Conservation (phyloP, 2,329 filamentous ascomycete species). For the Pseudogymnoascus sp. region DNA sequence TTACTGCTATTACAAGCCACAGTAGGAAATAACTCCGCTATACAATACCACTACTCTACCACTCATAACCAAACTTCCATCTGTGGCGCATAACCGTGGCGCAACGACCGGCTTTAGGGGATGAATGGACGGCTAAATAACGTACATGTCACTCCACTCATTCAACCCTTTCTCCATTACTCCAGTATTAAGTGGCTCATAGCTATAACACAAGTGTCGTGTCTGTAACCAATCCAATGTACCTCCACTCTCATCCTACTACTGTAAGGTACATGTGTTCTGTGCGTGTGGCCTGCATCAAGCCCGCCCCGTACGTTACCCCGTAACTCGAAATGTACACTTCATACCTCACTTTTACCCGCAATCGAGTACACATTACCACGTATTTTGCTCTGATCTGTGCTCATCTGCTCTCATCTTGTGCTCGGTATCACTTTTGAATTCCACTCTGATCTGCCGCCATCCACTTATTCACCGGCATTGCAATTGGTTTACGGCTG, state of each 20-base stretch:
- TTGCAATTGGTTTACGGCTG: background rate
- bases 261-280: background rate
- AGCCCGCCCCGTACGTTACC: background rate
- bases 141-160: background rate
- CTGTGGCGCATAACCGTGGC: background rate
- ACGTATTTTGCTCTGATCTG: too few relatives aligned
- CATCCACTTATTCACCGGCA: background rate
- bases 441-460: background rate
- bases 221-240: background rate
- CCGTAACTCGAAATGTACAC: background rate
- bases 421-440: too few relatives aligned
- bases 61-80: too few relatives aligned
- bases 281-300: background rate
- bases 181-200: background rate
- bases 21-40: too few relatives aligned
- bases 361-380: background rate
- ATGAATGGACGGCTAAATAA: background rate
- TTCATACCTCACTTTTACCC: background rate
- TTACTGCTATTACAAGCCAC: too few relatives aligned
- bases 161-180: background rate
- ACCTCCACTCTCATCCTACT: background rate
- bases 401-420: too few relatives aligned
- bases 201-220: background rate
- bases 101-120: background rate
- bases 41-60: too few relatives aligned